Base-by-base conservation (phyloP, 495 filamentous ascomycete species). In the Neurospora intermedia region DNA sequence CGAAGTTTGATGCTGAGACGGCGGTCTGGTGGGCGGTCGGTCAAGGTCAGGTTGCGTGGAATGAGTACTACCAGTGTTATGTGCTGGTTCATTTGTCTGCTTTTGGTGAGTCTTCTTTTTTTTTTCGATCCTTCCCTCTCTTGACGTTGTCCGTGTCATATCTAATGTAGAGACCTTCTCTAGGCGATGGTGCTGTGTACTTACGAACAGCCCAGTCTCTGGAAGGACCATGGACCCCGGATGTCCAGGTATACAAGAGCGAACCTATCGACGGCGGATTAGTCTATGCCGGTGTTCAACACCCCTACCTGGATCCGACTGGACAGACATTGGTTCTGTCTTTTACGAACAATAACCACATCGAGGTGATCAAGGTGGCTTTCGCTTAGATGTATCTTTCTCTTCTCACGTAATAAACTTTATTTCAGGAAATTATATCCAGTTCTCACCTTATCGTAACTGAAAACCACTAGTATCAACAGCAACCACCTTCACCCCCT, bases 371-470 rank as follows among this genome's bases (percentile, higher is more conserved):
- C 20, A 75, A 73, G 71, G 74, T 78, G 38, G 10, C 43, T 7
- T 75, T 75, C 42, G 43, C 13, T 66, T 66, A 66, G 27, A n/a
- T 9, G 40, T 39, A 72, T 35, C 70, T 71, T 71, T 77, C 76
- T 88, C 85, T 69, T 88, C 84, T 75, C 83, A 88, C 71, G 79
- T 79, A 59, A 59, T 5, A 27, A 15, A 27, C 10, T 1, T 1
- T 59, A 1, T 35, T 35, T 15, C 11, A 13, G 11, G 20, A 27
- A 23, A 59, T 27, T 0, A 18, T 4, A 35, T 62, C 7, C 27
- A 73, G 3, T 35, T 13, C 35, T 27, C 10, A 27, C 1, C 3
- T 18, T 0, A 62, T 62, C 7, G 9, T 13, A 73, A 41, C 62
- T 27, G 7, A 62, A 66, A 70, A 27, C 38, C 72, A 27, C 20